Percentiles rank a stretch among this genome's conserved stretches.
These are phyloP conservation scores for Tilletia caries DNA, from an alignment of 1,284 basidiomycete species.

Conservation along the genomic window DNA sequence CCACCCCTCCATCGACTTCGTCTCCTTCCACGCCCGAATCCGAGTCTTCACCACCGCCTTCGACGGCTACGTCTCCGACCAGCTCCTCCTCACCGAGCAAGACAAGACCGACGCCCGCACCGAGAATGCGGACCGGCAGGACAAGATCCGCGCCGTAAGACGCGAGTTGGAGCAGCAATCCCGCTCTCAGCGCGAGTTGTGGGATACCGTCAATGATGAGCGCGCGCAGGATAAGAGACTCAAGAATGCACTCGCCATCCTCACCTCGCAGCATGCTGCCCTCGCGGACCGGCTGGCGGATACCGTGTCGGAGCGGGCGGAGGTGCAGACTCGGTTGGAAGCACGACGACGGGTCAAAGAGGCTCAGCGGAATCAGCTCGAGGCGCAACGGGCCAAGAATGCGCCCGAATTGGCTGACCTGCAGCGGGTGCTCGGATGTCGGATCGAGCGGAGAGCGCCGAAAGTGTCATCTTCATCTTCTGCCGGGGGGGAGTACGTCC, in stretches of 20 bases:
- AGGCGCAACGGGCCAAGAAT: conserved; percentile 16
- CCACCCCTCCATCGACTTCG: conserved; percentile 34
- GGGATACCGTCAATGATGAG: conserved; percentile 27
- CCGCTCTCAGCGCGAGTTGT: conserved; percentile 24
- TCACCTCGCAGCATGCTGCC: conserved; percentile 11
- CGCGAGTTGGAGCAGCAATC: conserved; percentile 25
- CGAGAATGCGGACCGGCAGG: conserved; percentile 26
- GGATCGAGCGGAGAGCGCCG: conserved; percentile 14
- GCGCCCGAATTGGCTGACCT: conserved; percentile 2
- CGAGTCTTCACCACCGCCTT: conserved; percentile 3
- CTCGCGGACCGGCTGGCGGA: conserved; percentile 28
- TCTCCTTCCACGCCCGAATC: conserved; percentile 27
- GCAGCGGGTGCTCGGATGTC: conserved; percentile 3
- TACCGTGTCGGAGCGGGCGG: conserved; percentile 33
- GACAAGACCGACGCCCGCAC: conserved; percentile 23
- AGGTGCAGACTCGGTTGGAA: conserved; percentile 29
- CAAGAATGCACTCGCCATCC: conserved; percentile 21
- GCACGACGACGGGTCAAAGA: conserved; percentile 21
- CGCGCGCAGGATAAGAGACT: conserved; percentile 24
- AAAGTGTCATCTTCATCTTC: conserved; percentile 14
- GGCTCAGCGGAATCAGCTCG: conserved; percentile 27
- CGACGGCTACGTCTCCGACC: conserved; percentile 10
- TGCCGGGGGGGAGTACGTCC: conserved; percentile 31
- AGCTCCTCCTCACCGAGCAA: conserved; percentile 14
- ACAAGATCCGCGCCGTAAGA: conserved; percentile 27